Percentiles rank a stretch among this genome's conserved stretches.
phyloP scores from a whole-genome alignment of 2,329 filamentous ascomycete genomes.

The Fusarium brevicatenulatum region DNA sequence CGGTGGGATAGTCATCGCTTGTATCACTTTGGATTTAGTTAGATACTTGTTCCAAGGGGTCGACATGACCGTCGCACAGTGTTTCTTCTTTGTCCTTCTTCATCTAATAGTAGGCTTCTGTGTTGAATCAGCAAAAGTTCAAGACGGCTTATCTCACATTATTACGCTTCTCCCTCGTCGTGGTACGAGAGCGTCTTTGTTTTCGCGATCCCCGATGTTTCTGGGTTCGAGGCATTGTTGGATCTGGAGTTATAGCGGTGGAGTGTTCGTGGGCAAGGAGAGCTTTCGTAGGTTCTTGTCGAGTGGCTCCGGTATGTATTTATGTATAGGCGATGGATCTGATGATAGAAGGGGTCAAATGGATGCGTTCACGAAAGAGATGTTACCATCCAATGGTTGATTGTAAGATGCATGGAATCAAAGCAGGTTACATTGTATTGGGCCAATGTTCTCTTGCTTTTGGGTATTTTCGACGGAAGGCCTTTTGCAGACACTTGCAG shows the following conservation, averaged over 20 bases:
- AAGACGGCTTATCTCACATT: not conserved
- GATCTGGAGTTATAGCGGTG: not conserved
- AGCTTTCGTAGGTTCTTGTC: not conserved
- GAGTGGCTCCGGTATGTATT: not conserved
- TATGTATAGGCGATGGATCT: not conserved
- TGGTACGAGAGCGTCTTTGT: too few relatives aligned
- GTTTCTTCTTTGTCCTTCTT: not conserved
- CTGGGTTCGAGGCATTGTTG: not conserved
- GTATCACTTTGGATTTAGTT: not conserved
- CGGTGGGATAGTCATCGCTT: too few relatives aligned
- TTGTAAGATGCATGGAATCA: not conserved
- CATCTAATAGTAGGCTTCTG: not conserved
- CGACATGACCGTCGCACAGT: not conserved
- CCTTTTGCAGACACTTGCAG: accelerated
- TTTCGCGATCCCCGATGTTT: too few relatives aligned
- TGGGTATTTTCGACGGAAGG: not conserved
- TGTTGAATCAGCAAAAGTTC: not conserved
- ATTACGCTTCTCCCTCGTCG: not conserved
- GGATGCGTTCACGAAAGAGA: not conserved
- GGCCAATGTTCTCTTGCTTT: not conserved
- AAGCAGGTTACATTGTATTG: not conserved
- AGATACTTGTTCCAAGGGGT: not conserved
- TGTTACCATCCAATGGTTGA: not conserved
- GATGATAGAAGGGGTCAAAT: not conserved
- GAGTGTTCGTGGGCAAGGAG: not conserved